A percentile compares a stretch with the other conserved stretches of the same genome.
phyloP scores from a whole-genome alignment of 2,329 filamentous ascomycete genomes.

The Penicillium concentricum region DNA sequence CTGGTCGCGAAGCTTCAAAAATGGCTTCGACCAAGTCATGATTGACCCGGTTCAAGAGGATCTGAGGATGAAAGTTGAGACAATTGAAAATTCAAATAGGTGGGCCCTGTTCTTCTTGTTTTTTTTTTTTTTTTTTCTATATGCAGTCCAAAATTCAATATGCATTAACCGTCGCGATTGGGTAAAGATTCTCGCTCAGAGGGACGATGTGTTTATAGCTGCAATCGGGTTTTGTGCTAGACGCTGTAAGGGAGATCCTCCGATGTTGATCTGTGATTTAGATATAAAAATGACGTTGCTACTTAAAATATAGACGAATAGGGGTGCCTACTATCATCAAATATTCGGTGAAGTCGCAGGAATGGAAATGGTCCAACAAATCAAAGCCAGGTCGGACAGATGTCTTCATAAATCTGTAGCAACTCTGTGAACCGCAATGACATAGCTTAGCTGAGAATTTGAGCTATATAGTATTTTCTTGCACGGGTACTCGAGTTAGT shows the following conservation, averaged over 20 bases:
- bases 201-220: neutral
- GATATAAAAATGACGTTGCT: neutral
- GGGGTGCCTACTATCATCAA: neutral
- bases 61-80: neutral
- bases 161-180: neutral
- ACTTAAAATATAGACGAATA: neutral
- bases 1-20: conserved; percentile 6
- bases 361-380: neutral
- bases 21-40: conserved; percentile 11
- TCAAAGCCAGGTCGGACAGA: neutral
- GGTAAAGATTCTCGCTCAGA: neutral
- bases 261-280: neutral
- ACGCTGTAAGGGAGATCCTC: neutral
- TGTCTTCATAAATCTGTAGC: neutral
- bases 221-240: neutral
- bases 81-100: neutral
- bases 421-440: neutral
- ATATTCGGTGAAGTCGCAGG: neutral
- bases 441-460: neutral
- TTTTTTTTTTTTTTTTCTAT: neutral
- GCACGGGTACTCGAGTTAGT: neutral
- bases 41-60: neutral
- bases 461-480: neutral
- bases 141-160: neutral
- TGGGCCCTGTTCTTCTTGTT: neutral